Conservation (phyloP, 495 filamentous ascomycete species). For the Neurospora tetraspora region DNA sequence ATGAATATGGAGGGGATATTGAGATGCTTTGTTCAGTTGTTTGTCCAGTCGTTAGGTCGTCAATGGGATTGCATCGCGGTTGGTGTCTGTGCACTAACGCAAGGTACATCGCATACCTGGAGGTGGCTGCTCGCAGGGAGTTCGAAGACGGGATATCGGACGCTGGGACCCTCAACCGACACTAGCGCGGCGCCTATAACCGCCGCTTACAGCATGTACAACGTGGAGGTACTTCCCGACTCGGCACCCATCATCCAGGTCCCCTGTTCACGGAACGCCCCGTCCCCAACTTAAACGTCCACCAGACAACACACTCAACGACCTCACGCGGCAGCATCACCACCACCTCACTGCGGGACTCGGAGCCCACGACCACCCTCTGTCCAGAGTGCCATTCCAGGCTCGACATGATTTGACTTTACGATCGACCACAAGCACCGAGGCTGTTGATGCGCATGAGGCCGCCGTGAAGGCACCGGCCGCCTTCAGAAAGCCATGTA, state of each 20-base stretch:
- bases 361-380: not conserved
- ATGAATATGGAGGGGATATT: not conserved
- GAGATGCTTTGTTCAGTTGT: not conserved
- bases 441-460: conserved; percentile 17
- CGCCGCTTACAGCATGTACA: not conserved
- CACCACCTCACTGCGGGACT: not conserved
- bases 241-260: not conserved
- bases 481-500: conserved; percentile 57
- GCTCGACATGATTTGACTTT: conserved; percentile 21
- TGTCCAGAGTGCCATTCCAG: not conserved
- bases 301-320: not conserved
- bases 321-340: not conserved
- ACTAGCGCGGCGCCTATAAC: not conserved
- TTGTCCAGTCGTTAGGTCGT: not conserved
- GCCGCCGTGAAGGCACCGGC: conserved; percentile 18
- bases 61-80: not conserved
- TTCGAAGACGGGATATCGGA: not conserved
- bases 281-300: not conserved
- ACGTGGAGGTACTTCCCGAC: not conserved
- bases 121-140: not conserved
- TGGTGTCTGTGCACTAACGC: not conserved
- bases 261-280: not conserved
- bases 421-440: not conserved
- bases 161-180: not conserved
- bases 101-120: not conserved